phyloP scores from a whole-genome alignment of 495 filamentous ascomycete species.

The Lophium mytilinum region DNA sequence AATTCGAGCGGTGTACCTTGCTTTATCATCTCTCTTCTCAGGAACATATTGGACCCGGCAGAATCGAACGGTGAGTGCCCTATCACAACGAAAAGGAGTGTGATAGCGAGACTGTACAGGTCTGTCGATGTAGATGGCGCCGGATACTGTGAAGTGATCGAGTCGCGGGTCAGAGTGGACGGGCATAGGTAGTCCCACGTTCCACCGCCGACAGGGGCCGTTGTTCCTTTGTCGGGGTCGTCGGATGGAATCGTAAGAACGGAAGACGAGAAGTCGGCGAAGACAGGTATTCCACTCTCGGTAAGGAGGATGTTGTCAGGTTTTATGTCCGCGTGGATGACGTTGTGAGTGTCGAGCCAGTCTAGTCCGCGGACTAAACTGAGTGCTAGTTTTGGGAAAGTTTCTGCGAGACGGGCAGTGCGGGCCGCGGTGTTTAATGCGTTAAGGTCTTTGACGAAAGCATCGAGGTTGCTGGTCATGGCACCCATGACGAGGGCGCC shows the following conservation, averaged over 20 bases:
- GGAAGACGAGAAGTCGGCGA: slow-evolving; percentile 54
- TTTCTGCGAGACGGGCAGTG: slow-evolving; percentile 12
- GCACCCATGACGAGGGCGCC: slow-evolving; percentile 47
- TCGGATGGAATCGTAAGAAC: slow-evolving; percentile 29
- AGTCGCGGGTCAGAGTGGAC: slow-evolving; percentile 35
- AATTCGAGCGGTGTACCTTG: slow-evolving; percentile 7
- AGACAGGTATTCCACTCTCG: slow-evolving; percentile 38
- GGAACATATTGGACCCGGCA: slow-evolving; percentile 22
- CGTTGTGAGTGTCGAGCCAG: slow-evolving; percentile 43
- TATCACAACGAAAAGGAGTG: slow-evolving; percentile 47
- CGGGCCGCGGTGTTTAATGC: slow-evolving; percentile 21
- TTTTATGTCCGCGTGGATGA: slow-evolving; percentile 53
- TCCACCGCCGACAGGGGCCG: slow-evolving; percentile 35
- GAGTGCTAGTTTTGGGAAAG: slow-evolving; percentile 37
- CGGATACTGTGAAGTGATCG: slow-evolving; percentile 20
- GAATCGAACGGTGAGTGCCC: slow-evolving; percentile 48
- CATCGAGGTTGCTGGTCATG: slow-evolving; percentile 44
- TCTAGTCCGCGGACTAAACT: slow-evolving; percentile 43
- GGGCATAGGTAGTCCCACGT: slow-evolving; percentile 55
- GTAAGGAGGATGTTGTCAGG: slow-evolving; percentile 46
- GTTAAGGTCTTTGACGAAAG: slow-evolving; percentile 35
- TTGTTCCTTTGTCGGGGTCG: neutral
- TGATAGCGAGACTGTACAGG: slow-evolving; percentile 50
- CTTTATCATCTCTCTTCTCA: slow-evolving; percentile 10
- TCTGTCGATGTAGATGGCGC: slow-evolving; percentile 39